Evolutionary conservation across 371 early-diverging fungal genomes (phyloP).

Genomic region (Rhizopus delemar): DNA sequence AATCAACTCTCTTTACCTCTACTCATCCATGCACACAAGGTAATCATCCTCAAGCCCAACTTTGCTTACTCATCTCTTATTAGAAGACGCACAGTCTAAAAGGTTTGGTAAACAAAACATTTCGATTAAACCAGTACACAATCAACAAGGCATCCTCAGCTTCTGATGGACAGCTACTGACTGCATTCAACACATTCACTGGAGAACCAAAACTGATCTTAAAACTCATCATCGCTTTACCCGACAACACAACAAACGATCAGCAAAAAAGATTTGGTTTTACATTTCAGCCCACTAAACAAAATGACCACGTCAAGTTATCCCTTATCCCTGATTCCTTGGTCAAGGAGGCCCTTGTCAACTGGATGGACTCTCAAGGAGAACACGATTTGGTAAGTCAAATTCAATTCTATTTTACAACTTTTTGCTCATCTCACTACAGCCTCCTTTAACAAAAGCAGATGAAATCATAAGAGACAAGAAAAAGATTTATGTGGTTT

Average conservation of each 20-base stretch:
- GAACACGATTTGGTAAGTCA: constrained; percentile 17
- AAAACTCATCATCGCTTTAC: constrained; percentile 8
- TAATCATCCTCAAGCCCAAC: constrained; percentile 2
- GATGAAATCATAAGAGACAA: constrained; percentile 25
- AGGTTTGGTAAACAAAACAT: constrained; percentile 18
- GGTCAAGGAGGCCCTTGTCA: constrained; percentile 28
- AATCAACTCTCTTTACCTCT: constrained; percentile 5
- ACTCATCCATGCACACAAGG: constrained; percentile 24
- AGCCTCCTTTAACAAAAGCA: constrained; percentile 23
- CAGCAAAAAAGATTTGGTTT: constrained; percentile 23
- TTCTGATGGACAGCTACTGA: background rate
- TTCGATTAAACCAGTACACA: constrained; percentile 14
- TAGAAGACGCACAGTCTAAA: constrained; percentile 28
- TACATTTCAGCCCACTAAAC: constrained; percentile 10
- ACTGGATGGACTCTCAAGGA: constrained; percentile 20
- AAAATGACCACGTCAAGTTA: constrained; percentile 19
- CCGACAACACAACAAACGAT: background rate
- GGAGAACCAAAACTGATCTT: constrained; percentile 12
- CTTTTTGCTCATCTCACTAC: background rate
- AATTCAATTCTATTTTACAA: background rate
- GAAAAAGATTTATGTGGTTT: constrained; percentile 25
- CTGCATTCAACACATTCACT: background rate
- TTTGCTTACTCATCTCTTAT: background rate
- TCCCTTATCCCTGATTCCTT: constrained; percentile 24
- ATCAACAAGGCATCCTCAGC: constrained; percentile 9